Evolutionary conservation across 140 eudicot species (phyloP).

Genomic region (Bidens hawaiensis): DNA sequence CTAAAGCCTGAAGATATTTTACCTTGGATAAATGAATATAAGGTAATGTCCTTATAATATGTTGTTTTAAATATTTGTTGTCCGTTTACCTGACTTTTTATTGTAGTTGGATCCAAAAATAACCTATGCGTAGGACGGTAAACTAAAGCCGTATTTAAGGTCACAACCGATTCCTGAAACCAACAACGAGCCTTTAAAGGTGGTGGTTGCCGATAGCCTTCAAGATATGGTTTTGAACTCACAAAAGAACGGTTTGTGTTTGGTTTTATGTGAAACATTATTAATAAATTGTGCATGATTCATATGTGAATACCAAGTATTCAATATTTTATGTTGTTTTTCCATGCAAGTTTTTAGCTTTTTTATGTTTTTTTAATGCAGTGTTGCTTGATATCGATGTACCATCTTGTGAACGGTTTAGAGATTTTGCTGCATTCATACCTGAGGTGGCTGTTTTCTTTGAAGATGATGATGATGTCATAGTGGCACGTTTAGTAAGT

Average conservation of each 20-base stretch:
- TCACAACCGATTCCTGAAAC: constrained; percentile 58
- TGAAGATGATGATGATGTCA: constrained; percentile 40
- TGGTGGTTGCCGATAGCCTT: constrained; percentile 55
- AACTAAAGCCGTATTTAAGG: constrained; percentile 31
- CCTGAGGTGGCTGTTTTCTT: constrained; percentile 52
- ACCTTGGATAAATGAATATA: constrained; percentile 29
- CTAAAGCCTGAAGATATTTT: constrained; percentile 12
- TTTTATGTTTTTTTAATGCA: constrained; percentile 10
- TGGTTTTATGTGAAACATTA: background rate
- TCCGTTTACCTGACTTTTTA: no score
- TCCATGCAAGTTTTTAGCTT: background rate
- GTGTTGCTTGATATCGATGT: constrained; percentile 55
- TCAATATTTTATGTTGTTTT: background rate
- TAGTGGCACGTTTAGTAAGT: constrained; percentile 45
- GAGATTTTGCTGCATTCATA: constrained; percentile 47
- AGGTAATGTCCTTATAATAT: no score
- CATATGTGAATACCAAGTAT: background rate
- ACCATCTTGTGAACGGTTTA: constrained; percentile 55
- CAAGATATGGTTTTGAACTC: constrained; percentile 55
- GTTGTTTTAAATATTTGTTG: no score
- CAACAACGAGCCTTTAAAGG: constrained; percentile 60
- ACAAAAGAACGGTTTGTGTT: constrained; percentile 44
- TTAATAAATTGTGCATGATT: background rate
- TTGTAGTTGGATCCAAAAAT: no score
- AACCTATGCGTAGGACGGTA: no score